Base-by-base conservation (phyloP, 1,284 basidiomycete species). In the Apiotrichum mycotoxinovorans region DNA sequence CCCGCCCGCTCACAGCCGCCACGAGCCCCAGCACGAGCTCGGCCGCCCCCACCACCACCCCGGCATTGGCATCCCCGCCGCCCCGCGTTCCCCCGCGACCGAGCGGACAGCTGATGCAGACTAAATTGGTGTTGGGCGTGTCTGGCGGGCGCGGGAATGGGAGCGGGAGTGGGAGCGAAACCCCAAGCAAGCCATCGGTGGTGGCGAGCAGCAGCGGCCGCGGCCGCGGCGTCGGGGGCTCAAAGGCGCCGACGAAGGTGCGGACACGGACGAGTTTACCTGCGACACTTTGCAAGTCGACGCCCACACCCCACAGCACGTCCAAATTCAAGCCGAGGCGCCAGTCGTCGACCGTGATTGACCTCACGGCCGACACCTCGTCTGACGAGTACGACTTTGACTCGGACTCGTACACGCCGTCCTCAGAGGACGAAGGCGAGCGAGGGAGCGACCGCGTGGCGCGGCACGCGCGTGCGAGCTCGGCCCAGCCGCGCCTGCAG, bases 321-420 rank as follows among this genome's bases (percentile, higher is more conserved):
- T 30, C 30, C 18, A 8, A 9, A 10, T 7, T 43, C 42, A 15
- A 43, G 23, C 42, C 26, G 14, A 33, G 26, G 30, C 37, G 33
- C 12, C 14, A n/a, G n/a, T 23, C 27, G 12, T n/a, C n/a, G n/a
- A n/a, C n/a, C 20, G 35, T 58, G 11, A 58, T 58, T 30, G 57
- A 58, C 49, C 49, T 58, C 18, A 58, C 52, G 7, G 43, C n/a
- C 23, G 49, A 43, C 23, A 54, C 49, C 45, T 43, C 42, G 27
- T 47, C 43, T 23, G 46, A 57, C 46, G 51, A 37, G 7, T 5
- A 30, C 30, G 30, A 30, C 30, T 30, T 12, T 5, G 30, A 30
- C 12, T 30, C 30, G 30, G 30, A 12, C 26, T 42, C 47, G 35
- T 45, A 54, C 57, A n/a, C 45, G 7, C 45, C 52, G 5, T 52